Evolutionary conservation across 345 rosid species (phyloP).

Genomic region (Citrus medica): DNA sequence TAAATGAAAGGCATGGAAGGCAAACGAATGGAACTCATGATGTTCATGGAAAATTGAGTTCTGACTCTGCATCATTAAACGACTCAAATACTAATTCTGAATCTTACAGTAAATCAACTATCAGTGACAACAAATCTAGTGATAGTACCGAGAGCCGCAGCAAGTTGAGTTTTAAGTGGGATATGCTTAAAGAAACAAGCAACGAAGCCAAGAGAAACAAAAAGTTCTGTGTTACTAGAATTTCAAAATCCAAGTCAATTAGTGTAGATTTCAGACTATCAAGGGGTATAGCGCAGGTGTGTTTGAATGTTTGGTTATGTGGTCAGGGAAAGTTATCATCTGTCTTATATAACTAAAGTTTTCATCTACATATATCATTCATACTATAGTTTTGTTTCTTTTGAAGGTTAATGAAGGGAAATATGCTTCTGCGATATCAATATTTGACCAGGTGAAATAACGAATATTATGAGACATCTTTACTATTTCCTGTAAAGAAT

Average conservation of each 20-base stretch:
- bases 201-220: slow-evolving; percentile 52
- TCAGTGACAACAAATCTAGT: slow-evolving; percentile 33
- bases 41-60: slow-evolving; percentile 26
- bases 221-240: slow-evolving; percentile 57
- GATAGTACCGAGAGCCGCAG: slow-evolving; percentile 38
- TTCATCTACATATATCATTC: slow-evolving; percentile 10
- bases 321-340: not conserved
- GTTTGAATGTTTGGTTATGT: slow-evolving; percentile 5
- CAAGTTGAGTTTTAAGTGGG: slow-evolving; percentile 36
- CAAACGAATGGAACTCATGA: slow-evolving; percentile 37
- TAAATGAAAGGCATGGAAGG: slow-evolving; percentile 30
- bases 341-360: slow-evolving; percentile 4
- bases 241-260: slow-evolving; percentile 71
- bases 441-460: slow-evolving; percentile 78
- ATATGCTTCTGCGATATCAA: slow-evolving; percentile 73
- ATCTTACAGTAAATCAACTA: slow-evolving; percentile 34
- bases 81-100: slow-evolving; percentile 31
- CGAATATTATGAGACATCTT: slow-evolving; percentile 14
- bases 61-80: slow-evolving; percentile 35
- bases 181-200: slow-evolving; percentile 29
- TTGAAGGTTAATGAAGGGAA: slow-evolving; percentile 96
- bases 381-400: slow-evolving; percentile 5
- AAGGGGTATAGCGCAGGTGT: slow-evolving; percentile 96
- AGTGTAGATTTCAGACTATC: slow-evolving; percentile 92
- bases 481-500: not conserved